These are phyloP conservation scores for Citrus inodora DNA, from an alignment of 345 rosid genomes.

Conservation along the genomic window DNA sequence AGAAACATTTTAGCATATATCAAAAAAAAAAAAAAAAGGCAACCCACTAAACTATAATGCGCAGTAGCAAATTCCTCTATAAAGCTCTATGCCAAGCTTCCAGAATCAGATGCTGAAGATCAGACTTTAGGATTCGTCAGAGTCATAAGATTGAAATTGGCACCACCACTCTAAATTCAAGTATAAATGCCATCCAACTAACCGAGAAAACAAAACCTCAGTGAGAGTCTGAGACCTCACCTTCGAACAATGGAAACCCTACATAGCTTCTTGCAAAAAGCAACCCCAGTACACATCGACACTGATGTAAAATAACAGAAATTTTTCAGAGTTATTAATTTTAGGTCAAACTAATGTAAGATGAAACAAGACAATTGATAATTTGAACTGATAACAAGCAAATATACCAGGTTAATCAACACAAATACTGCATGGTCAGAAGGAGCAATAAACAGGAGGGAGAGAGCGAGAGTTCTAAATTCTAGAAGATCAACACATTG, in stretches of 20 bases:
- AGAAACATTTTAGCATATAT: slow-evolving; percentile 13
- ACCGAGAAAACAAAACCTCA: slow-evolving; percentile 23
- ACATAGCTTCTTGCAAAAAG: slow-evolving; percentile 94
- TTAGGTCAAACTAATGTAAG: background rate
- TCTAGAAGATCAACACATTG: too few species aligned
- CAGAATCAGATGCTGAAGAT: background rate
- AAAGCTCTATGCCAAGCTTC: slow-evolving; percentile 13
- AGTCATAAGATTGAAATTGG: background rate
- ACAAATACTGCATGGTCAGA: too few species aligned
- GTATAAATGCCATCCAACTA: slow-evolving; percentile 9
- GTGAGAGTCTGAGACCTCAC: slow-evolving; percentile 53
- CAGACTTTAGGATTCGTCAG: background rate
- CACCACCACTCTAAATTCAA: background rate
- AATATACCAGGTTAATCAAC: too few species aligned
- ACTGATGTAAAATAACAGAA: slow-evolving; percentile 38
- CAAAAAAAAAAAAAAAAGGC: background rate
- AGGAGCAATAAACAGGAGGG: too few species aligned
- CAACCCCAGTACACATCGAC: slow-evolving; percentile 83
- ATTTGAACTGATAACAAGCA: too few species aligned
- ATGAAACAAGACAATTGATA: too few species aligned
- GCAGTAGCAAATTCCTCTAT: slow-evolving; percentile 2
- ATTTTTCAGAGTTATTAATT: background rate
- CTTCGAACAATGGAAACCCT: slow-evolving; percentile 95
- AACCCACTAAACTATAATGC: background rate
- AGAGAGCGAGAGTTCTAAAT: too few species aligned